Evolutionary conservation across 2,329 filamentous ascomycete genomes (phyloP), one percentile per base, ranked within the genome.

Genomic region (Fusarium dlaminii): DNA sequence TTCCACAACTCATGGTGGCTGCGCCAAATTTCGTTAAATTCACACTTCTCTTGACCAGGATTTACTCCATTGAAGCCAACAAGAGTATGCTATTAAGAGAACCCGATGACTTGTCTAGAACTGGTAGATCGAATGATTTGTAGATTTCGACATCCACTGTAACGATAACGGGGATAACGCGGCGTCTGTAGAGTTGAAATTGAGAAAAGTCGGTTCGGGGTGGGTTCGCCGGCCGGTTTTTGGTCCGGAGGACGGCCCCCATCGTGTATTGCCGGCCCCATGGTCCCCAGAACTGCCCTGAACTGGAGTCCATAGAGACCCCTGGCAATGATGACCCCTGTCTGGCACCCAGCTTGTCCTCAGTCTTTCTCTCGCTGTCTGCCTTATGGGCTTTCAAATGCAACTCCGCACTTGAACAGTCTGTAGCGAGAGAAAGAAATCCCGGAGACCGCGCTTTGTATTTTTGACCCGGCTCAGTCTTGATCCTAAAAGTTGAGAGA

Each of bases 291-390:
- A 75, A 54, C 64, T 45, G 42, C 62, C 72, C 58, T 72, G 61
- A 54, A 68, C 66, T 54, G 46, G 49, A 67, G 71, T 42, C 74
- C 72, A 78, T 71, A 59, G 46, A 65, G 56, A 66, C 75, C 77
- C 77, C 74, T 68, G 77, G 43, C 64, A 63, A 52, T 52, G 10
- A 56, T 27, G 20, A 58, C 61, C 77, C 77, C 65, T 77, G 74
- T 78, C 77, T 79, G 51, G 46, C 77, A 78, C 74, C 59, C 64
- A 57, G 60, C 43, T 40, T 57, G 34, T 39, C 13, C 43, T 63
- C 54, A 43, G 27, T 45, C 45, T 30, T 60, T 36, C 34, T 63
- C 61, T 43, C 48, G 54, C 73, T 49, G 63, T 48, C 40, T 58
- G 42, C n/a, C 55, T 61, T 46, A 39, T 52, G 56, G 24, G 51